A percentile compares a stretch with the other conserved stretches of the same genome.
These are phyloP conservation scores for Tuber aestivum DNA, from an alignment of 495 filamentous ascomycete genomes.

Conservation along the genomic window DNA sequence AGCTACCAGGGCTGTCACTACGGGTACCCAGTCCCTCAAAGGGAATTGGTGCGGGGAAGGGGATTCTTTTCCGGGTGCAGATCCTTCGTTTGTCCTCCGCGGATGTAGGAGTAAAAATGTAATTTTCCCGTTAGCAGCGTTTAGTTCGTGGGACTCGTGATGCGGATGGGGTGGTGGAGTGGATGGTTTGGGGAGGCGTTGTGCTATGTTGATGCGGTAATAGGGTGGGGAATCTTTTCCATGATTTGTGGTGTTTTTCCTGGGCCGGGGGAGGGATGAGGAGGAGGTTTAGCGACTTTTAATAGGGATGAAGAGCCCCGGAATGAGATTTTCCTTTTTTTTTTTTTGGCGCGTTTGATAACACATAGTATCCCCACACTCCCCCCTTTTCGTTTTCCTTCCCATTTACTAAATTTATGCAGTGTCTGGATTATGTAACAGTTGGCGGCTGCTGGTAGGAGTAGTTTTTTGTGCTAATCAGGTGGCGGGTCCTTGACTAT, in stretches of 20 bases:
- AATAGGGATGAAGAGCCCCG: neutral
- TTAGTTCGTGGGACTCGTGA: neutral
- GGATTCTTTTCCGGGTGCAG: neutral
- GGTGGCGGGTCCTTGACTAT: neutral
- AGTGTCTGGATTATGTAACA: neutral
- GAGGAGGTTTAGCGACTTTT: neutral
- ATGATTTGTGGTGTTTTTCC: no score
- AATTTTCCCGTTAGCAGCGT: no score
- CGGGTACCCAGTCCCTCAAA: no score
- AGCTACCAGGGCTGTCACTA: neutral
- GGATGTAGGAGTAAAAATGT: neutral
- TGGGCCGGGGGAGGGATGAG: neutral
- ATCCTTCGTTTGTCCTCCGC: neutral
- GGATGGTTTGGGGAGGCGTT: neutral
- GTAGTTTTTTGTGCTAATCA: neutral
- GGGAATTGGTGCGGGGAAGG: no score
- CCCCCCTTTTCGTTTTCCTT: neutral
- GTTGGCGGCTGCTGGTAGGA: neutral
- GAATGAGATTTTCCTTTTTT: neutral
- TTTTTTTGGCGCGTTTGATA: neutral
- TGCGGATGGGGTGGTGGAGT: no score
- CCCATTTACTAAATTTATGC: neutral
- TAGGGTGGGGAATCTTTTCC: neutral
- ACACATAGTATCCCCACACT: neutral
- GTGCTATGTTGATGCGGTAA: neutral